These are phyloP conservation scores for Nannochloropsis oceanica DNA, from an alignment of 108 stramenopile genomes.

Conservation along the genomic window DNA sequence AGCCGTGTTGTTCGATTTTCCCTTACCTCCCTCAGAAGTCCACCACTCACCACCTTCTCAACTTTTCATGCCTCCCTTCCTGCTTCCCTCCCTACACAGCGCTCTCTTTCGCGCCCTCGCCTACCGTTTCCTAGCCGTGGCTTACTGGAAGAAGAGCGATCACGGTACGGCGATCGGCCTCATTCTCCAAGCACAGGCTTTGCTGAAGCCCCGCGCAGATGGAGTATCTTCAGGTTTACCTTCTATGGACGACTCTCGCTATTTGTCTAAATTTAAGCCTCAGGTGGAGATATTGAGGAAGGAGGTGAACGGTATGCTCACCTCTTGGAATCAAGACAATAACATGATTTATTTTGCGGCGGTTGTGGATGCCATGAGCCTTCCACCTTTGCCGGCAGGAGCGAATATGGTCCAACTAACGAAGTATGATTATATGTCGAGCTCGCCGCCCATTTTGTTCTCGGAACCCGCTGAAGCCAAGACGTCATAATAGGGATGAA, in stretches of 20 bases:
- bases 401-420: not conserved
- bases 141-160: not conserved
- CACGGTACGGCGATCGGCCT: not conserved
- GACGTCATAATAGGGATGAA: not conserved
- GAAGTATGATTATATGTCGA: not conserved
- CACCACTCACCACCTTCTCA: no score
- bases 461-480: not conserved
- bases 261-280: not conserved
- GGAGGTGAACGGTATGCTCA: not conserved
- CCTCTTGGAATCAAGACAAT: not conserved
- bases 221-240: not conserved
- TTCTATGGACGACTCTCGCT: not conserved
- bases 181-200: not conserved
- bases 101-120: not conserved
- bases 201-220: not conserved
- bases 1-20: not conserved
- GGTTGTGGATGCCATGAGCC: not conserved
- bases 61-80: not conserved
- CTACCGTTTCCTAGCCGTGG: not conserved
- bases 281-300: not conserved
- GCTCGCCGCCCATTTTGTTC: not conserved
- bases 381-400: not conserved
- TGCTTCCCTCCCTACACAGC: not conserved
- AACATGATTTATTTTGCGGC: not conserved
- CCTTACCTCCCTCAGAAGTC: not conserved